Base-by-base conservation (phyloP, 352 stramenopile genomes). In the Phytopythium chamaehyphon region DNA sequence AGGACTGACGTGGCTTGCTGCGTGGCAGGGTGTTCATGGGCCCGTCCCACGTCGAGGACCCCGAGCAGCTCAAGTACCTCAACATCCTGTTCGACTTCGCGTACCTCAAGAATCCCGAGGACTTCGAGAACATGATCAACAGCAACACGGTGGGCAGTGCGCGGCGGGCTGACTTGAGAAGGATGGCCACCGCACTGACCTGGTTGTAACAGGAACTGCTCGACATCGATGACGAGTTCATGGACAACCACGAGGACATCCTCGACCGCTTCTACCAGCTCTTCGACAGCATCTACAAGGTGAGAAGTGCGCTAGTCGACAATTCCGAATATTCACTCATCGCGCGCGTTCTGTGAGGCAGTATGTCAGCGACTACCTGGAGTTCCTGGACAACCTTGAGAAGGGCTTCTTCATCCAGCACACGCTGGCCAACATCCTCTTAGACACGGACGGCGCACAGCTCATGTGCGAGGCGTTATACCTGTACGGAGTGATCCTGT, bases 391-490 rank as follows among this genome's bases (percentile, higher is more conserved):
- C 53, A 87, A 98, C 62, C 68, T 98, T 37, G 83, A 93, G 54
- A 87, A 88, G 40, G 95, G 95, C 0, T 98, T 95, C 58, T 98
- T 97, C 62, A 98, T 98, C 61, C 90, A 97, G 56, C 90, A 98
- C 66, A 97, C 93, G 18, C 69, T 98, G 33, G 92, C 97, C 38
- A 95, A 91, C 51, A 95, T 98, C 26, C 60, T 98, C 22, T 69
- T 97, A n/a, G 92, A 98, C 56, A 86, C 76, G 3, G 92, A 98
- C 45, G 95, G 95, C 19, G 88, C 89, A 42, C 93, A 98, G 54
- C 83, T 98, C 54, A 86, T 98, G 70, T 96, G 85, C 58, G 95
- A 98, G 56, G 90, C 90, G 21, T 63, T 98, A 36, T 98, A 97
- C 56, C 78, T 98, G n/a, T 97, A 97, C 55, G 94, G 93, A 47